These are phyloP conservation scores for Termitomyces sp. DNA, from an alignment of 768 basidiomycete genomes.

Conservation along the genomic window DNA sequence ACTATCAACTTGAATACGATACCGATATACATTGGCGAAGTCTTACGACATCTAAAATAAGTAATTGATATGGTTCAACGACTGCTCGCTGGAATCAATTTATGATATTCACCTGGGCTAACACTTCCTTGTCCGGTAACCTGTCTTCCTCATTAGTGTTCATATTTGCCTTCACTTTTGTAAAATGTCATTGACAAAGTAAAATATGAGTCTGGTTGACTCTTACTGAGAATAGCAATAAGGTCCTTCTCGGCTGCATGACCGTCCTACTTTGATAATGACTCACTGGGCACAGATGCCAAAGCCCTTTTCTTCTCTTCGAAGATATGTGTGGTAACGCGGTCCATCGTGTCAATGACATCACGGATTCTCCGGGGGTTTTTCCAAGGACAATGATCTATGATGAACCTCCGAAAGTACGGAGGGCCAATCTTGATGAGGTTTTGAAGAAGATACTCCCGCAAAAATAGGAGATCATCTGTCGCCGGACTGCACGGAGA, in stretches of 20 bases:
- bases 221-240: slow-evolving; percentile 26
- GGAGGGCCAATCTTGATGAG: slow-evolving; percentile 30
- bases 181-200: not conserved
- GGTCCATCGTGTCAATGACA: slow-evolving; percentile 32
- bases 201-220: not conserved
- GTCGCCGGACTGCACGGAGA: slow-evolving; percentile 6
- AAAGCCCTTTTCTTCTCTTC: slow-evolving; percentile 31
- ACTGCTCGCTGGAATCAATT: not conserved
- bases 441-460: slow-evolving; percentile 24
- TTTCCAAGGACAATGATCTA: slow-evolving; percentile 23
- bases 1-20: not conserved
- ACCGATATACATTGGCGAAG: not conserved
- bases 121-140: slow-evolving; percentile 30
- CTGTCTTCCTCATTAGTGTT: slow-evolving; percentile 26
- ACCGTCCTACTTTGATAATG: slow-evolving; percentile 26
- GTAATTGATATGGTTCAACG: not conserved
- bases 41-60: slow-evolving; percentile 15
- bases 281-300: slow-evolving; percentile 18
- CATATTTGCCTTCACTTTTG: slow-evolving; percentile 33
- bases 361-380: slow-evolving; percentile 24
- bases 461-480: slow-evolving; percentile 13
- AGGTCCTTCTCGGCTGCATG: slow-evolving; percentile 23
- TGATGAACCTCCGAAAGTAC: slow-evolving; percentile 28
- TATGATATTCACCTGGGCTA: slow-evolving; percentile 27
- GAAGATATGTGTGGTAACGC: slow-evolving; percentile 29